Base-by-base conservation (phyloP, 1,284 basidiomycete species). In the Somion occarium region DNA sequence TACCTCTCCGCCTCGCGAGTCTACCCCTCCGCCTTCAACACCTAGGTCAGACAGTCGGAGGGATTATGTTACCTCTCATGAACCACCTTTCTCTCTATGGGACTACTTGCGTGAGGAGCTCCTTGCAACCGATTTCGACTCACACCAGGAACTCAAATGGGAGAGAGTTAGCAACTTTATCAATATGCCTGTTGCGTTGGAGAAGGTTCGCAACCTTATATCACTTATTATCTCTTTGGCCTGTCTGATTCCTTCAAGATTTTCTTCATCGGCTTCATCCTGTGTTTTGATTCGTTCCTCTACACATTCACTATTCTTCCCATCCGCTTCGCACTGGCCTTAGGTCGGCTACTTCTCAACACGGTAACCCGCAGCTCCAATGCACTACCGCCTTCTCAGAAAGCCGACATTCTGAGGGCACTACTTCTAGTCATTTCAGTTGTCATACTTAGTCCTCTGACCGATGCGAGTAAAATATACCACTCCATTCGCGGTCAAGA, bases 401-500 rank as follows among this genome's bases (percentile, higher is more conserved):
- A 96, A 67, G 92, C 92, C 18, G 93, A 97, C 64, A 80, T 99
- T 12, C 71, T 98, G 25, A 84, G 93, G 52, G 79, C 83, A 38
- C 68, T 93, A 2, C 76, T 99, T 2, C 78, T 99, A 30, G 65
- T 89, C 3, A 66, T 87, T 26, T 89, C 93, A 0, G 82, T 96
- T 46, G 60, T 82, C 26, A 80, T 95, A 34, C 75, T 98, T 3
- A 76, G 85, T 25, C 83, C 89, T 2, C 75, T 95, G 26, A 96
- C 95, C 3, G 96, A 99, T 64, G 91, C 94, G 11, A 97, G 93
- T 72, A 97, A 97, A 72, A 97, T 99, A 67, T 99, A 99, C 62
- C 97, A 99, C 64, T 91, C 89, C 18, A 98, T 99, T 48, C 85
- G 97, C n/a, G 97, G 96, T 0, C 97, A 99, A 70, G 94, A 98